Evolutionary conservation across 108 stramenopile genomes (phyloP).

Genomic region (Nannochloropsis gaditana): DNA sequence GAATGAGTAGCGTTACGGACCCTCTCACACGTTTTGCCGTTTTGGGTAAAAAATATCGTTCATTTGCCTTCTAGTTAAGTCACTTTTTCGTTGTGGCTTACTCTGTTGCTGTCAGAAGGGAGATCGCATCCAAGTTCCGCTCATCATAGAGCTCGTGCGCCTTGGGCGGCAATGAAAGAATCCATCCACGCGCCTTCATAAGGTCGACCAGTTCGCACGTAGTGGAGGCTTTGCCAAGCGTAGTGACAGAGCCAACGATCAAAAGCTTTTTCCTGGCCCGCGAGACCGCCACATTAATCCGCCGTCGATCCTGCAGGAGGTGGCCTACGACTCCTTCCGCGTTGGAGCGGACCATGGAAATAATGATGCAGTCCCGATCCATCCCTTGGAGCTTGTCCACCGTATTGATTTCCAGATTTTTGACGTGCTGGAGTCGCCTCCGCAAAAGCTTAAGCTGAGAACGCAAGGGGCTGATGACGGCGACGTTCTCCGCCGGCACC

Average conservation of each 20-base stretch:
- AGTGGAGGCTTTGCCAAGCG: neutral
- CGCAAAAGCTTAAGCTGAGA: slow-evolving; percentile 66
- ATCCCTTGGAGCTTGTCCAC: slow-evolving; percentile 57
- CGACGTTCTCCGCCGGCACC: slow-evolving; percentile 50
- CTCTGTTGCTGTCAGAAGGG: neutral
- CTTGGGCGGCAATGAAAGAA: neutral
- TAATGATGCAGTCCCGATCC: slow-evolving; percentile 41
- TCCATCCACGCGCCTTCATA: neutral
- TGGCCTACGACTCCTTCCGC: slow-evolving; percentile 43
- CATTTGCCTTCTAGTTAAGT: too few relatives aligned
- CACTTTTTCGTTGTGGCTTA: neutral
- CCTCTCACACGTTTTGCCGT: too few relatives aligned
- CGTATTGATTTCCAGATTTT: slow-evolving; percentile 50
- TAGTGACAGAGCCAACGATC: slow-evolving; percentile 33
- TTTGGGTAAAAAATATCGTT: too few relatives aligned
- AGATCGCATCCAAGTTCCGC: neutral
- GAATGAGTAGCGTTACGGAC: too few relatives aligned
- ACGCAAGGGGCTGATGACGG: slow-evolving; percentile 82
- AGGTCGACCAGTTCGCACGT: neutral
- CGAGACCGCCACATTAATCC: slow-evolving; percentile 54
- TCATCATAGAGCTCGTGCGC: neutral
- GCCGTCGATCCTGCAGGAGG: slow-evolving; percentile 51
- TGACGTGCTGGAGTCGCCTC: slow-evolving; percentile 24
- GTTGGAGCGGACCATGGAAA: slow-evolving; percentile 49
- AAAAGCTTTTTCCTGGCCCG: slow-evolving; percentile 40